Evolutionary conservation across 2,329 filamentous ascomycete genomes (phyloP), one percentile per base, ranked within the genome.

Genomic region (Colletotrichum cuscutae): DNA sequence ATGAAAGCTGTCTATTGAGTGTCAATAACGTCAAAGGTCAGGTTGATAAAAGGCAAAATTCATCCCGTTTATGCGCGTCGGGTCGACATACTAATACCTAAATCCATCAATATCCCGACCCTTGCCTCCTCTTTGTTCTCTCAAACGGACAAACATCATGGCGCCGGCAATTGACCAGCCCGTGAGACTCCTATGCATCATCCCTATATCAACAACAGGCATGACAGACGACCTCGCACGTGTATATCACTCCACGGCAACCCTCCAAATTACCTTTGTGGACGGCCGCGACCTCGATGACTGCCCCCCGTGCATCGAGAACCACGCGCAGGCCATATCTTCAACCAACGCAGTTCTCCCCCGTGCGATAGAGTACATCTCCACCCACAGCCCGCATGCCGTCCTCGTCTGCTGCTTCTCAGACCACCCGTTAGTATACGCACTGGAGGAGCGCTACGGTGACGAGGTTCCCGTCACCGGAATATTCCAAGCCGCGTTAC

Each of bases 401-500:
- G 67, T 73, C 13, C 56, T 73, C 6, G 57, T 73, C 19, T 73
- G 71, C 37, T 73, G 71, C n/a, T 73, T 73, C 49, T 73, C 71
- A 3, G 61, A 73, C 3, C 71, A 73, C 6, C 67, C 71, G 2
- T 67, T 73, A 12, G 67, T 73, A 5, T 32, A 57, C 49, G 67
- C 71, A 2, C 61, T 73, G 1, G 22, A 30, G 5, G 61, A 66
- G 11, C 5, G 11, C 8, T 46, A 5, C 28, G 22, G 8, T 22
- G 26, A 26, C 32, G 11, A 32, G 1, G 6, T 71, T 0, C 67
- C 67, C n/a, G 15, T 71, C 61, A 61, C 35, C 0, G 67, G 71
- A 0, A 73, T 71, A 2, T 61, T 73, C 19, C 66, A 73, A 9
- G 71, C 71, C 1, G 67, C 71, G 2, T 60, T 73, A 1, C 56